A percentile compares a stretch with the other conserved stretches of the same genome.
These are phyloP conservation scores for Hansenula sp. DNA, from an alignment of 1,139 yeast species.

Conservation along the genomic window DNA sequence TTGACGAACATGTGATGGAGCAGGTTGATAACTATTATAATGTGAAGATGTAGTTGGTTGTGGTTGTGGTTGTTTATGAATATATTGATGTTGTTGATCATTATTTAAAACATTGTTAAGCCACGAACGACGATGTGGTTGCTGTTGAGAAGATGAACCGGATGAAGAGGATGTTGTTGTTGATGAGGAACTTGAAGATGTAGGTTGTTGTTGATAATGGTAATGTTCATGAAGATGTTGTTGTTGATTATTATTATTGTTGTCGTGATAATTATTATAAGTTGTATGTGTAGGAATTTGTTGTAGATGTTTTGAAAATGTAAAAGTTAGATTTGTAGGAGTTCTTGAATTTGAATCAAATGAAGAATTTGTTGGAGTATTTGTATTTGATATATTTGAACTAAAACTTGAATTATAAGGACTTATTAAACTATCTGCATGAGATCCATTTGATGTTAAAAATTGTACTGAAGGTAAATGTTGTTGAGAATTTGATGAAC, in stretches of 20 bases:
- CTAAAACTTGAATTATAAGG: conserved; percentile 18
- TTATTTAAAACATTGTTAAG: conserved; percentile 14
- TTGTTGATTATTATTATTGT: neutral
- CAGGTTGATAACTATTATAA: conserved; percentile 2
- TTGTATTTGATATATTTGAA: conserved; percentile 5
- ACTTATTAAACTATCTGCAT: conserved; percentile 12
- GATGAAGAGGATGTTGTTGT: neutral
- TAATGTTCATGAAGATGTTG: conserved; percentile 2
- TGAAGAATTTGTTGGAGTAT: conserved; percentile 7
- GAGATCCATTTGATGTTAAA: conserved; percentile 3
- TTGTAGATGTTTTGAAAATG: neutral
- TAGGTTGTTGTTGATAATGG: neutral
- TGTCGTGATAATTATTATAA: conserved; percentile 3
- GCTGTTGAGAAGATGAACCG: neutral
- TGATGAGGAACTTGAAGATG: neutral
- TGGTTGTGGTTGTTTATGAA: conserved; percentile 1
- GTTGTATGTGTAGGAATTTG: neutral
- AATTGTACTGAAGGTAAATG: conserved; percentile 12
- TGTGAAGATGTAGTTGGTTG: conserved; percentile 1
- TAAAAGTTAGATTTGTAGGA: conserved; percentile 8
- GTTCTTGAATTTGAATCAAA: conserved; percentile 7
- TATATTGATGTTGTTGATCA: neutral
- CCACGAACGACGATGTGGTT: conserved; percentile 10
- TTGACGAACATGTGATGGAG: neutral
- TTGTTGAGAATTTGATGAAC: neutral